Evolutionary conservation across 2,329 filamentous ascomycete genomes (phyloP), one percentile per base, ranked within the genome.

Genomic region (Paecilomyces sp.): DNA sequence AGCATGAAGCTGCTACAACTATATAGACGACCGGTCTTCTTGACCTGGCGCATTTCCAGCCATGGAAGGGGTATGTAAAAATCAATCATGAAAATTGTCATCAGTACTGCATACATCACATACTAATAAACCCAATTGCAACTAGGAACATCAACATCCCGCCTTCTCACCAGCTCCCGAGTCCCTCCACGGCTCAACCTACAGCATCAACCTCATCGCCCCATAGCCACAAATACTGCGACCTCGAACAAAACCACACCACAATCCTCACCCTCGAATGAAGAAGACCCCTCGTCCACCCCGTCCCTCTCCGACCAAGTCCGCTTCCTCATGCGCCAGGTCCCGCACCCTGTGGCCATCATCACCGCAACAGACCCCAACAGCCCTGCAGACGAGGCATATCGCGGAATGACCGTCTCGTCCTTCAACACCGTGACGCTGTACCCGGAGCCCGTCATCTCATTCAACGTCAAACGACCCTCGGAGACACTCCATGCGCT

Each of bases 381-480:
- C 18, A 62, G 62, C n/a, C 50, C 64, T 18, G 36, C 31, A 22
- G 60, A 68, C 25, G 60, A 64, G 50, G 67, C 67, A 12, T 77
- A 76, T 62, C 75, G 78, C 36, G 83, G 80, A 51, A 83, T 85
- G 65, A 85, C 83, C 8, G 81, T 87, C 33, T 87, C 85, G 2
- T 87, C 84, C 1, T 81, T 88, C 70, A 85, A 75, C 61, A 84
- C 83, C 3, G 82, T 87, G 13, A 80, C 83, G 0, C 72, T 87
- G 2, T 67, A 76, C 31, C 85, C 85, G 1, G 63, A 68, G 1
- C 83, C 85, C 0, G 76, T 83, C n/a, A 75, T 87, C 28, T 84
- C 83, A 0, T 87, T 88, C 77, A 88, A 87, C 62, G 77, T 87
- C 59, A 80, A 80, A 57, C 65, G 78, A 1, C 82, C 83, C 1